Evolutionary conservation across 352 stramenopile species (phyloP).

Genomic region (Globisporangium spinosum): DNA sequence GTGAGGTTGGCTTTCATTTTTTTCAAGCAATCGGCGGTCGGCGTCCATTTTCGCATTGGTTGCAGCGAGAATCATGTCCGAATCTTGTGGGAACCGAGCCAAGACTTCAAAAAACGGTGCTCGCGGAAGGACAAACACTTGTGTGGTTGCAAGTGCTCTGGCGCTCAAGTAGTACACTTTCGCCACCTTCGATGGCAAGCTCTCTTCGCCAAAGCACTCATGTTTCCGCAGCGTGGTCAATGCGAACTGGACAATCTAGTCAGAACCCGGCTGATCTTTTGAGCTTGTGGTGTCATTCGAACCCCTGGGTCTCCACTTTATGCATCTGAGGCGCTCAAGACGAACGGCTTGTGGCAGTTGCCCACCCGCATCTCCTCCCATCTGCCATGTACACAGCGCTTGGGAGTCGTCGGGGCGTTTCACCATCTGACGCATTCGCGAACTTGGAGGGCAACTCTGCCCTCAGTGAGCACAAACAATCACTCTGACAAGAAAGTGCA

Average conservation of each 20-base stretch:
- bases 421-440: neutral
- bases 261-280: neutral
- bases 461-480: neutral
- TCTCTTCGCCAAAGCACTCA: slow-evolving; percentile 1
- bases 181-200: neutral
- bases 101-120: neutral
- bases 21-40: neutral
- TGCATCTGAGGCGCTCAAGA: neutral
- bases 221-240: neutral
- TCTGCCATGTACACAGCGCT: neutral
- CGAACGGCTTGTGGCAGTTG: neutral
- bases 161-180: slow-evolving; percentile 4
- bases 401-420: neutral
- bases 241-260: neutral
- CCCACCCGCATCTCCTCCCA: neutral
- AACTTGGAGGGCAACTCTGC: neutral
- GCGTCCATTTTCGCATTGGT: neutral
- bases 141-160: neutral
- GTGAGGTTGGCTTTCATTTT: neutral
- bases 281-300: neutral
- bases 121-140: neutral
- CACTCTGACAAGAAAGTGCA: neutral
- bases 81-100: neutral
- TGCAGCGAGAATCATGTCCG: neutral
- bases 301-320: neutral